These are phyloP conservation scores for Areca catechu DNA, from an alignment of 176 grass and related monocot species.

Conservation along the genomic window DNA sequence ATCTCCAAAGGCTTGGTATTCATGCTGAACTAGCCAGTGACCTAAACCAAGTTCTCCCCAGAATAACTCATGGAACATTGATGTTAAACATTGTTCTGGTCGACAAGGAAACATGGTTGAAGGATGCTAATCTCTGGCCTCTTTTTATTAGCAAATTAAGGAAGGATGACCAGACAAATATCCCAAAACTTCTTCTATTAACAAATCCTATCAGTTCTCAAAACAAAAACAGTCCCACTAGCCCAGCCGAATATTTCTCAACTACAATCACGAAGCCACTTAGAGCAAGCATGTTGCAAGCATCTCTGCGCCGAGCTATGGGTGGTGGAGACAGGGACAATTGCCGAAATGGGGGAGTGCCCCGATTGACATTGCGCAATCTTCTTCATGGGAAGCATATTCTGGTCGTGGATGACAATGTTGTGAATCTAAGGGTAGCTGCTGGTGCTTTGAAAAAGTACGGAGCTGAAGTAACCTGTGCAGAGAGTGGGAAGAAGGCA, in stretches of 20 bases:
- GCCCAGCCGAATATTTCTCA: conserved; percentile 45
- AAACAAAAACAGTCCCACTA: conserved; percentile 38
- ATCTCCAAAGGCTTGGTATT: conserved; percentile 83
- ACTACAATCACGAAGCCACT: conserved; percentile 88
- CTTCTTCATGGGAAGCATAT: conserved; percentile 84
- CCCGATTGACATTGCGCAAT: conserved; percentile 44
- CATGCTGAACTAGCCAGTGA: conserved; percentile 45
- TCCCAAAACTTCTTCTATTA: conserved; percentile 71
- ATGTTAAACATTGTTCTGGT: conserved; percentile 65
- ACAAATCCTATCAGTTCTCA: conserved; percentile 47
- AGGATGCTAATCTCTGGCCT: conserved; percentile 45
- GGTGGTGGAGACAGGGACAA: conserved; percentile 44
- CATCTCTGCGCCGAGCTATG: conserved; percentile 48
- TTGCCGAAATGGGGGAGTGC: conserved; percentile 53
- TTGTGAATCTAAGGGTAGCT: conserved; percentile 92
- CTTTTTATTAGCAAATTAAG: conserved; percentile 44
- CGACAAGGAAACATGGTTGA: conserved; percentile 72
- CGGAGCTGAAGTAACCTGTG: conserved; percentile 69
- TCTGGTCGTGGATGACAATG: conserved; percentile 87
- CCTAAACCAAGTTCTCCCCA: conserved; percentile 45
- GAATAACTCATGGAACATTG: conserved; percentile 33
- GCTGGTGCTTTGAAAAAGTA: conserved; percentile 92
- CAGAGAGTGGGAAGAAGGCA: conserved; percentile 66
- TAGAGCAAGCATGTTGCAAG: conserved; percentile 85
- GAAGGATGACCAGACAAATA: conserved; percentile 37